Percentiles rank a stretch among this genome's conserved stretches.
These are phyloP conservation scores for Salix exigua DNA, from an alignment of 345 rosid genomes.

Conservation along the genomic window DNA sequence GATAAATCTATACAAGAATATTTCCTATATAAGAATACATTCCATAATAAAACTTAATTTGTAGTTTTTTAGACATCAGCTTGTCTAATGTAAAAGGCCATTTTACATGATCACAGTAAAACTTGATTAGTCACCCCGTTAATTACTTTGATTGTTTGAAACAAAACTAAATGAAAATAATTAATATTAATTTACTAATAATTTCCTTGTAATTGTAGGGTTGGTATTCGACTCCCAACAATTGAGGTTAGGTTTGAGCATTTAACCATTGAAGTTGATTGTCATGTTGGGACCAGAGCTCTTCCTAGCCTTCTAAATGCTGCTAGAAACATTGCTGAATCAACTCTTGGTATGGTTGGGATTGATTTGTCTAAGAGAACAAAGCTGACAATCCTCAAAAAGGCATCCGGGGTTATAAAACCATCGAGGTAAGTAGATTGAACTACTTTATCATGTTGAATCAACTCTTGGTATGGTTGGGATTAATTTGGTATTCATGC, in stretches of 20 bases:
- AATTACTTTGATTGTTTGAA: not conserved
- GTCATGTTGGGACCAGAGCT: slow-evolving; percentile 73
- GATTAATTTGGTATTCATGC: too few relatives aligned
- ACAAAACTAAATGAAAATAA: too few relatives aligned
- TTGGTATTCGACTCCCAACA: slow-evolving; percentile 71
- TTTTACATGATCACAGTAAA: not conserved
- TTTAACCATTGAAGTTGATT: slow-evolving; percentile 63
- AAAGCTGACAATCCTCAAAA: slow-evolving; percentile 74
- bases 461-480: too few relatives aligned
- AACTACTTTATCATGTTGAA: not conserved
- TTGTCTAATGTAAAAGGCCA: not conserved
- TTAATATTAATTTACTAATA: not conserved
- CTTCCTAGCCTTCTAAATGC: slow-evolving; percentile 75
- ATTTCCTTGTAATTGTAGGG: slow-evolving; percentile 40
- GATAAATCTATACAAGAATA: too few relatives aligned
- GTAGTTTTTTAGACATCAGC: not conserved
- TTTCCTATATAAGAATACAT: too few relatives aligned
- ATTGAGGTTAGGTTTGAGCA: slow-evolving; percentile 75
- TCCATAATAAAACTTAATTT: not conserved
- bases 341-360: slow-evolving; percentile 53
- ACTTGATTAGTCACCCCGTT: not conserved
- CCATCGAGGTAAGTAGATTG: slow-evolving; percentile 52
- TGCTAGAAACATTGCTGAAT: slow-evolving; percentile 62
- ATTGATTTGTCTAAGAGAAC: slow-evolving; percentile 56
- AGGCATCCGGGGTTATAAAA: slow-evolving; percentile 63